Base-by-base conservation (phyloP, 1,284 basidiomycete genomes). In the Ustilago cynodontis region DNA sequence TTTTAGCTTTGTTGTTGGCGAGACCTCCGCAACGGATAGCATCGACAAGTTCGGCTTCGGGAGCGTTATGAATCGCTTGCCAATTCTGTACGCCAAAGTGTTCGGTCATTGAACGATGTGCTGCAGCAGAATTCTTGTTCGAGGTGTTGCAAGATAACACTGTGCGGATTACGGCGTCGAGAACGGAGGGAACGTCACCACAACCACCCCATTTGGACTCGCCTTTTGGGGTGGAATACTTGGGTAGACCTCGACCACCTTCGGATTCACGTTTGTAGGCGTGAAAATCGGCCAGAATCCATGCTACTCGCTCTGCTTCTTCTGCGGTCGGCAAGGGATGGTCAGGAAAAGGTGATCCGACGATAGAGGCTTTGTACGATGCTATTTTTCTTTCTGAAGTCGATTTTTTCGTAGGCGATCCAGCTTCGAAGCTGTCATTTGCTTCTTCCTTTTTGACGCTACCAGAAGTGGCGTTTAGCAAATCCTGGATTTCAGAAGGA, bases 141-240 rank as follows among this genome's bases (percentile, higher is more conserved):
- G 90, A 90, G 0, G 92, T 93, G 80, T 93, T 93, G 83, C 93
- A 92, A 39, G 90, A 91, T 20, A 94, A 88, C 63, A 93, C 90
- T 0, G 91, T 92, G 35, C 90, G 89, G 22, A 93, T 89, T 71
- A 92, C 88, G 0, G 91, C 88, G 77, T 93, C 92, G 54, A 93
- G 88, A 50, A 93, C 74, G 10, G 64, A 71, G 18, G 78, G 51
- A 6, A 85, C 78, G 52, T 82, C 76, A 2, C 78, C 82, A 29
- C 77, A 81, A 26, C 78, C 80, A 18, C 79, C 79, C 45, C 60
- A 81, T 18, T 67, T 60, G n/a, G 72, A 70, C 3, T 73, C 64
- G 1, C 70, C 68, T 35, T 60, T 54, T 3, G 77, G 65, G 13
- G 58, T 65, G 3, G 68, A 75, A 39, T 68, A 73, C 16, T 56